Base-by-base conservation (phyloP, 2,329 filamentous ascomycete genomes). In the Magnaporthiopsis rhizophila region DNA sequence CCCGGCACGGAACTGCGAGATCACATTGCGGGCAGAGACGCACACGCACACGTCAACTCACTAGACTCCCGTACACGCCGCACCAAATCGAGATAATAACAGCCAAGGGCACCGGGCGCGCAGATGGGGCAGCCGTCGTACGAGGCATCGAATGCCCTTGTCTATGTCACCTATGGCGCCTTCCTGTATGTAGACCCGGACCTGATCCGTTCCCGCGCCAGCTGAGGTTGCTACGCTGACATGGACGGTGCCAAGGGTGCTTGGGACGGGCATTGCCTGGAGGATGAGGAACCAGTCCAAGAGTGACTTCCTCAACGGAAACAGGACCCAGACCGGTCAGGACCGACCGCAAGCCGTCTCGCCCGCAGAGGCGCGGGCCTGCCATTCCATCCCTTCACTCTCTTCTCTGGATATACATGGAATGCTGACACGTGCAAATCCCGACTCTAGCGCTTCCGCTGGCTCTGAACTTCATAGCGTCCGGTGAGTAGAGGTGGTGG, bases 391-490 rank as follows among this genome's bases (percentile, higher is more conserved):
- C 21, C 21, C 11, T 11, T 21, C 38, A 15, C 38, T 21, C 45
- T 21, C 6, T 24, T 11, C 45, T 53, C 45, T 3, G 5, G 8
- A 6, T 21, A 9, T n/a, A 6, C 45, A 9, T n/a, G 21, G 45
- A 6, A 24, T 53, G 45, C 45, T 53, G 45, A 53, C 45, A 21
- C 21, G 45, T 21, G 4, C 6, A 24, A 24, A 53, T 8, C 18
- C 45, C 13, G 45, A 53, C 45, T 9, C 66, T 71, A 95, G 91
- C 89, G 69, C 79, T 92, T 69, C 91, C 91, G 70, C 80, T 95
- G 77, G 90, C 91, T 76, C 82, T 95, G 74, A 95, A 95, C 80
- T 95, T 95, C 81, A 90, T 95, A 80, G 91, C 91, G 76, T 91
- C 90, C 81, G 90, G 91, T 95, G 87, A 94, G 91, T 94, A 78